These are phyloP conservation scores for Chernovozyma aurita DNA, from an alignment of 1,139 yeast genomes.

Conservation along the genomic window DNA sequence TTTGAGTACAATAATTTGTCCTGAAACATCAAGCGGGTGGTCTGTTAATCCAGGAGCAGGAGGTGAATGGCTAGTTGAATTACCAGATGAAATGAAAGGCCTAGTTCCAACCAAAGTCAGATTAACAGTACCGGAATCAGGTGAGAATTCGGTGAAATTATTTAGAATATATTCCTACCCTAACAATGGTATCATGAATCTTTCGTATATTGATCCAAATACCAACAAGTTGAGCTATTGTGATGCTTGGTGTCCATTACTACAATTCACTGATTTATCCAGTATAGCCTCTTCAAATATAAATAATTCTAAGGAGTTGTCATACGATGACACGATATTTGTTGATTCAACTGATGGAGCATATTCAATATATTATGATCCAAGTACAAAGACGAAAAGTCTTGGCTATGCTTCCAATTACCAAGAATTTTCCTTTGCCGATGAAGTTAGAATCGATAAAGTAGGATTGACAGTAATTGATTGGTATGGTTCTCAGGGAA, in stretches of 20 bases:
- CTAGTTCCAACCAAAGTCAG: slow-evolving; percentile 72
- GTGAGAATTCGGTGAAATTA: slow-evolving; percentile 50
- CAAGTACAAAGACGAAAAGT: slow-evolving; percentile 36
- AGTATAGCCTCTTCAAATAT: slow-evolving; percentile 20
- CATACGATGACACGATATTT: slow-evolving; percentile 21
- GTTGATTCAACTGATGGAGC: slow-evolving; percentile 35
- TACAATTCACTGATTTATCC: slow-evolving; percentile 26
- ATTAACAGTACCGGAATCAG: slow-evolving; percentile 54
- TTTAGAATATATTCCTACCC: slow-evolving; percentile 80
- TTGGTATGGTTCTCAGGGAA: slow-evolving; percentile 68
- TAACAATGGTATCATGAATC: slow-evolving; percentile 84
- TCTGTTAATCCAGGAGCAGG: slow-evolving; percentile 43
- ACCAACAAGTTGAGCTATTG: slow-evolving; percentile 56
- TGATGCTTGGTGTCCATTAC: slow-evolving; percentile 85
- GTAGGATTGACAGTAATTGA: slow-evolving; percentile 64
- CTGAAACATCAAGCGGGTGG: slow-evolving; percentile 54
- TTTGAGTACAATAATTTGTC: slow-evolving; percentile 52
- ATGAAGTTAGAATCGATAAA: slow-evolving; percentile 57
- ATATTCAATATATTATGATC: slow-evolving; percentile 35
- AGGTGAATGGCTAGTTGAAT: slow-evolving; percentile 65
- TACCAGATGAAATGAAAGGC: slow-evolving; percentile 50
- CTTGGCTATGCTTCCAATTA: slow-evolving; percentile 48
- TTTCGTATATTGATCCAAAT: slow-evolving; percentile 75
- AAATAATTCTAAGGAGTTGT: slow-evolving; percentile 14
- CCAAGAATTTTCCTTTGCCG: slow-evolving; percentile 81